Conservation (phyloP, 306 rosid genomes). For the Geum urbanum region DNA sequence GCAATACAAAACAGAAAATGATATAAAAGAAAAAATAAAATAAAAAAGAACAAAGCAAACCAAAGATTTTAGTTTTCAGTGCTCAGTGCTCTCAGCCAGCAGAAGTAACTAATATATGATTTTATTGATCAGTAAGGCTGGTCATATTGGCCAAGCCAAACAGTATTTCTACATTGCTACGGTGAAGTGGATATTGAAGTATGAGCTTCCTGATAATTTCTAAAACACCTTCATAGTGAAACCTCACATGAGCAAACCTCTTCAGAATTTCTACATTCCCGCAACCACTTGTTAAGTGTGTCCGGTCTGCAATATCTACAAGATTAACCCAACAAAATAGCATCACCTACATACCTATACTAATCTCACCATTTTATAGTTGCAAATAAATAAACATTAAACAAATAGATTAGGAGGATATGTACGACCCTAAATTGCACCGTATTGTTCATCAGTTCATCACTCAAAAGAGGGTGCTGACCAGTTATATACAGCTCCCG, state of each 20-base stretch:
- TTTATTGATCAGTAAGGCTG: constrained; percentile 4
- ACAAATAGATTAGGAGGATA: background rate
- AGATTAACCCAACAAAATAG: background rate
- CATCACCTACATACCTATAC: background rate
- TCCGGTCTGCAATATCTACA: background rate
- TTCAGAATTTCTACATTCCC: background rate
- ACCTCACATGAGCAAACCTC: no score
- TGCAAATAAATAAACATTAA: background rate
- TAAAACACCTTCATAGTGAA: background rate
- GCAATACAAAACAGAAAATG: background rate
- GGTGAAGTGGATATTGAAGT: background rate
- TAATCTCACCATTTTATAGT: background rate
- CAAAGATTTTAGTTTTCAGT: background rate
- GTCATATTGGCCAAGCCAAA: background rate
- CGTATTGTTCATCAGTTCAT: no score
- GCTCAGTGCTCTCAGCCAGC: background rate
- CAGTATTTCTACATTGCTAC: constrained; percentile 5
- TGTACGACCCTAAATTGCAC: background rate
- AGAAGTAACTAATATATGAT: background rate
- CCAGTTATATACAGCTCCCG: background rate
- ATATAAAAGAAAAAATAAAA: no score
- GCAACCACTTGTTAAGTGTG: constrained; percentile 1
- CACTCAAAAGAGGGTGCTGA: constrained; percentile 4
- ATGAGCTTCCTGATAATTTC: background rate
- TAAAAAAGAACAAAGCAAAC: background rate